Evolutionary conservation across 2,329 filamentous ascomycete genomes (phyloP).

Genomic region (Hortaea sp.): DNA sequence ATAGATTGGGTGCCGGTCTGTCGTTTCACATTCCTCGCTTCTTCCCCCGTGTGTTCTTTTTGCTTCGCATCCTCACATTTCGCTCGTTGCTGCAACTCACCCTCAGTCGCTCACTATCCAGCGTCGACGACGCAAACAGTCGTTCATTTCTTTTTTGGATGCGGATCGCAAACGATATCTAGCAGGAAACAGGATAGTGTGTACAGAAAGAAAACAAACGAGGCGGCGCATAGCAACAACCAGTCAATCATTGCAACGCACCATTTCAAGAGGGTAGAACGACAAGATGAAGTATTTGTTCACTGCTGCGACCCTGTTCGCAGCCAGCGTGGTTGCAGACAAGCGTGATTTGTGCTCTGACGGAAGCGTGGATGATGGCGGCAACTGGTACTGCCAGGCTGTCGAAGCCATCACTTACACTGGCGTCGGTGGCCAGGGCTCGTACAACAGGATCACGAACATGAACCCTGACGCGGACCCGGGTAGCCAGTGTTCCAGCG

Average conservation of each 20-base stretch:
- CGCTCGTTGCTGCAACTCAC: not conserved
- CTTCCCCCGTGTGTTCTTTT: not conserved
- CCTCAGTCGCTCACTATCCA: not conserved
- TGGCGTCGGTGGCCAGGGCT: conserved; percentile 35
- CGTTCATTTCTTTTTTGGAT: not conserved
- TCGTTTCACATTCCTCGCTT: not conserved
- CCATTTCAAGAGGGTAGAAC: not conserved
- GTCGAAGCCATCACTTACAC: conserved; percentile 59
- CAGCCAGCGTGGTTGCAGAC: conserved; percentile 18
- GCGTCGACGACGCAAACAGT: not conserved
- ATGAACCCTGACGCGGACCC: conserved; percentile 42
- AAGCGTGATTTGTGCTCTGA: conserved; percentile 17
- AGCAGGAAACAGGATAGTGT: not conserved
- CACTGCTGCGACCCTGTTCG: conserved; percentile 21
- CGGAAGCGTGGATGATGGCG: conserved; percentile 25
- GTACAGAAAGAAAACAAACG: not conserved
- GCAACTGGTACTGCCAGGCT: conserved; percentile 57
- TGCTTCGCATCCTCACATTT: not conserved
- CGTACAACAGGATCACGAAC: conserved; percentile 53
- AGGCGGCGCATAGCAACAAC: not conserved
- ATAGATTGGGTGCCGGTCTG: not conserved
- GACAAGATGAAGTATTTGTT: conserved; percentile 23
- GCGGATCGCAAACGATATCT: not conserved
- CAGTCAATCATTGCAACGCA: not conserved
- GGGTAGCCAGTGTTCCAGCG: conserved; percentile 43